Evolutionary conservation across 176 grass and related monocot species (phyloP).

Genomic region (Cenchrus americanus): DNA sequence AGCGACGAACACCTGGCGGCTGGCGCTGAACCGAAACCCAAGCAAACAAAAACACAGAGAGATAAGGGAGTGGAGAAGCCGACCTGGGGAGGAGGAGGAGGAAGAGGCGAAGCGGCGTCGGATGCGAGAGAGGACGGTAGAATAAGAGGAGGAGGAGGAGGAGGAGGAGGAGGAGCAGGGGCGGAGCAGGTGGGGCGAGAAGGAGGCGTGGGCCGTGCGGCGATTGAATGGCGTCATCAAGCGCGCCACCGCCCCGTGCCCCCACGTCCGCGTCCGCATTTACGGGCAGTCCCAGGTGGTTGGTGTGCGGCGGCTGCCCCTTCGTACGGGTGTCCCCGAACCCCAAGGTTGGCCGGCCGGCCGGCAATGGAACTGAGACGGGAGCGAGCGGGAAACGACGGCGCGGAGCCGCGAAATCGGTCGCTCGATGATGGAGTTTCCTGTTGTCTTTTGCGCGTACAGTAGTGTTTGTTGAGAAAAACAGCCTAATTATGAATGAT

Average conservation of each 20-base stretch:
- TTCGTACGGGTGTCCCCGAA: not conserved
- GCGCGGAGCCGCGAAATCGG: not conserved
- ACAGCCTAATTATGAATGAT: no score
- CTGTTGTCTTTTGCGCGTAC: not conserved
- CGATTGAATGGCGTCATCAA: constrained; percentile 71
- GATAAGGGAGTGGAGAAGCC: constrained; percentile 3
- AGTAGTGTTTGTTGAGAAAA: no score
- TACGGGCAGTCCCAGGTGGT: not conserved
- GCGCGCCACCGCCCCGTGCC: constrained; percentile 49
- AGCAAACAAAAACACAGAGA: not conserved
- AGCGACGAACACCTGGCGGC: constrained; percentile 26
- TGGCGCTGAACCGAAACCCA: constrained; percentile 8
- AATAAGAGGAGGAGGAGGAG: constrained; percentile 33
- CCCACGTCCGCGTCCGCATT: constrained; percentile 46
- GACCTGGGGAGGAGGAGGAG: constrained; percentile 41
- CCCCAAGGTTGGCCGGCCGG: not conserved
- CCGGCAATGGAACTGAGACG: not conserved
- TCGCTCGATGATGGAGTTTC: not conserved
- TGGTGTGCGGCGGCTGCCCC: not conserved
- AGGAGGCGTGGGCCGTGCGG: constrained; percentile 42
- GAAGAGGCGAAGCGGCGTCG: constrained; percentile 39
- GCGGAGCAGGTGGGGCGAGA: constrained; percentile 29
- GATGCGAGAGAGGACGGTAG: constrained; percentile 4
- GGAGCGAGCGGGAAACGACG: no score
- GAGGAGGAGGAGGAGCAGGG: constrained; percentile 25